phyloP scores from a whole-genome alignment of 345 rosid species.

The Hirschfeldia incana region DNA sequence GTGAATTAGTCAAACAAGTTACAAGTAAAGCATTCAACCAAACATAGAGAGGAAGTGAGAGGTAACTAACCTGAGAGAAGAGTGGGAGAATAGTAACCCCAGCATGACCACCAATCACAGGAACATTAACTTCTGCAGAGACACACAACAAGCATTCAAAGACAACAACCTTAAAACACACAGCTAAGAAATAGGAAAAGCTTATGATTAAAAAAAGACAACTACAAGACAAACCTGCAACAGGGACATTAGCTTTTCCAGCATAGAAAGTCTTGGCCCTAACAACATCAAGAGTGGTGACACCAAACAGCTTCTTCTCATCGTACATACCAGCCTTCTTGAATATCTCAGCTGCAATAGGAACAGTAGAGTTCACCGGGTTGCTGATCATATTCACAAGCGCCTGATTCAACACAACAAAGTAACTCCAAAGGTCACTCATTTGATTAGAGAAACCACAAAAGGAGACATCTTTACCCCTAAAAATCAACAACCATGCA shows the following conservation, averaged over 20 bases:
- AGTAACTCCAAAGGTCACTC: neutral
- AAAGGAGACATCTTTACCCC: too few species aligned
- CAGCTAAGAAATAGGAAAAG: too few species aligned
- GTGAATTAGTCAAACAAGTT: neutral
- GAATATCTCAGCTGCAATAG: conserved; percentile 75
- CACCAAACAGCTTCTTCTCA: conserved; percentile 70
- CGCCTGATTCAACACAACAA: conserved; percentile 42
- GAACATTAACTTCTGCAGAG: conserved; percentile 67
- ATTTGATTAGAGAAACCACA: neutral
- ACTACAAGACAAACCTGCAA: conserved; percentile 32
- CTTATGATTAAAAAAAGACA: neutral
- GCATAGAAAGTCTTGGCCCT: conserved; percentile 41
- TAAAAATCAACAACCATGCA: too few species aligned
- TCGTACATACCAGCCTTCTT: conserved; percentile 73
- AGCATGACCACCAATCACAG: conserved; percentile 88
- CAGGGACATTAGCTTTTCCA: conserved; percentile 61
- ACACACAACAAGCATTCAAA: conserved; percentile 3
- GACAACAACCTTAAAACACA: too few species aligned
- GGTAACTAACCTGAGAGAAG: conserved; percentile 58
- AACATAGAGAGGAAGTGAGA: conserved; percentile 14
- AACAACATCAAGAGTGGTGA: conserved; percentile 78
- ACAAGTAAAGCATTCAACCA: neutral
- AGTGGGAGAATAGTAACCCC: conserved; percentile 80
- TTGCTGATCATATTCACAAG: conserved; percentile 78
- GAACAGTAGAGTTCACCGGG: conserved; percentile 81